Conservation (phyloP, 495 filamentous ascomycete species). For the Mytilinidion resinicola region DNA sequence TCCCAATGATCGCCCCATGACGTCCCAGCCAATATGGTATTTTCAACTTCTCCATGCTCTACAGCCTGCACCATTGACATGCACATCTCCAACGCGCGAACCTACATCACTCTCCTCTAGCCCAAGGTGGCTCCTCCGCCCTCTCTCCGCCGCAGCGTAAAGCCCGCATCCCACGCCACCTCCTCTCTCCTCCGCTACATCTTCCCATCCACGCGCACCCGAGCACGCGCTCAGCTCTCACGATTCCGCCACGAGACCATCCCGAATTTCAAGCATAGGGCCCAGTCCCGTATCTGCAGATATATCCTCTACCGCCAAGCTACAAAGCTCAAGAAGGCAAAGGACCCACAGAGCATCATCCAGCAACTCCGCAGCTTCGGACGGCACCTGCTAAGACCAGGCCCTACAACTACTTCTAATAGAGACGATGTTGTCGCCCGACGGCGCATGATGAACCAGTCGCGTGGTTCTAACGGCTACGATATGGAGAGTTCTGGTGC, state of each 20-base stretch:
- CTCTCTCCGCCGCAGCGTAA: conserved; percentile 12
- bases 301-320: conserved; percentile 62
- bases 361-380: conserved; percentile 25
- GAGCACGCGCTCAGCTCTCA: conserved; percentile 56
- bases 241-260: conserved; percentile 67
- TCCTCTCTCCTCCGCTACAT: conserved; percentile 50
- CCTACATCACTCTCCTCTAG: no score
- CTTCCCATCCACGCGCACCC: conserved; percentile 52
- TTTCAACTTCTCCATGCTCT: no score
- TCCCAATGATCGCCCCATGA: no score
- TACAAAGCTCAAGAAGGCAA: conserved; percentile 27
- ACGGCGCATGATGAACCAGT: conserved; percentile 10
- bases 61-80: no score
- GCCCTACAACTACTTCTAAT: conserved; percentile 1
- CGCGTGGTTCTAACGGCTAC: neutral
- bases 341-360: conserved; percentile 22
- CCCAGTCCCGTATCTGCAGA: conserved; percentile 68
- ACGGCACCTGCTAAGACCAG: conserved; percentile 10
- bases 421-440: conserved; percentile 30
- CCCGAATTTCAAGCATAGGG: conserved; percentile 57
- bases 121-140: conserved; percentile 17
- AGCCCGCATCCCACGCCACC: conserved; percentile 17
- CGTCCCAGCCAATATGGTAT: no score
- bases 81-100: no score
- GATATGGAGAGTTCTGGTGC: conserved; percentile 4